phyloP scores from a whole-genome alignment of 768 basidiomycete genomes.

The Mrakia frigida region DNA sequence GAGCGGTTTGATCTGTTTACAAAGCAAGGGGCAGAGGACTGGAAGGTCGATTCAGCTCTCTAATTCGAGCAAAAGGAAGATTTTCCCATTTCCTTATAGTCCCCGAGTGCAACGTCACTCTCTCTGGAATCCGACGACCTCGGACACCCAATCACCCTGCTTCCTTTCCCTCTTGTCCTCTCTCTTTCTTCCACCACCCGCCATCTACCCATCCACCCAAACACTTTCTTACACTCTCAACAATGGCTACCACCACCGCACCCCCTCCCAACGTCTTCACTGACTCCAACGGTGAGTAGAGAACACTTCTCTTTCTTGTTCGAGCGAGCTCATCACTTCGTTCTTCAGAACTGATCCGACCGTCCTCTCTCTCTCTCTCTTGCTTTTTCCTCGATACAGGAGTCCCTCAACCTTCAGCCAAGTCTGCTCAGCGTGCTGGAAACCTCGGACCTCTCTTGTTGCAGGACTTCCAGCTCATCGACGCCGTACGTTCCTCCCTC shows the following conservation, averaged over 20 bases:
- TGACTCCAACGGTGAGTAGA: slow-evolving; percentile 2
- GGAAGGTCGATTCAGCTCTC: too few relatives aligned
- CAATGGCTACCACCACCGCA: background rate
- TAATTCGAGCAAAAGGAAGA: too few relatives aligned
- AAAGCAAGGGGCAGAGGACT: too few relatives aligned
- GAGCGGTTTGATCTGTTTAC: too few relatives aligned
- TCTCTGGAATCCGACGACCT: too few relatives aligned
- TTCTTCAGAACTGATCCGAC: too few relatives aligned
- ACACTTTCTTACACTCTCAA: background rate
- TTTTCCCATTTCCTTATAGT: too few relatives aligned
- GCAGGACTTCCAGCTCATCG: slow-evolving; percentile 19
- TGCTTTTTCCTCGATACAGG: background rate
- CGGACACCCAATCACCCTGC: too few relatives aligned
- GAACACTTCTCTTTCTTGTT: background rate
- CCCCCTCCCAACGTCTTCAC: background rate
- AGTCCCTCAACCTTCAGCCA: slow-evolving; percentile 13
- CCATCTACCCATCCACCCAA: background rate
- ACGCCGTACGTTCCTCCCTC: background rate
- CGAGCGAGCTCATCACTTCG: background rate
- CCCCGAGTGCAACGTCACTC: too few relatives aligned
- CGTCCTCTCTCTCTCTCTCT: too few relatives aligned
- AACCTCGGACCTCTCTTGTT: slow-evolving; percentile 14
- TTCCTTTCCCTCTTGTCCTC: background rate
- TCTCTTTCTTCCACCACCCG: background rate
- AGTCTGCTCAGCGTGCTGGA: slow-evolving; percentile 5